These are phyloP conservation scores for Leucaena leucocephala DNA, from an alignment of 306 rosid genomes.

Conservation along the genomic window DNA sequence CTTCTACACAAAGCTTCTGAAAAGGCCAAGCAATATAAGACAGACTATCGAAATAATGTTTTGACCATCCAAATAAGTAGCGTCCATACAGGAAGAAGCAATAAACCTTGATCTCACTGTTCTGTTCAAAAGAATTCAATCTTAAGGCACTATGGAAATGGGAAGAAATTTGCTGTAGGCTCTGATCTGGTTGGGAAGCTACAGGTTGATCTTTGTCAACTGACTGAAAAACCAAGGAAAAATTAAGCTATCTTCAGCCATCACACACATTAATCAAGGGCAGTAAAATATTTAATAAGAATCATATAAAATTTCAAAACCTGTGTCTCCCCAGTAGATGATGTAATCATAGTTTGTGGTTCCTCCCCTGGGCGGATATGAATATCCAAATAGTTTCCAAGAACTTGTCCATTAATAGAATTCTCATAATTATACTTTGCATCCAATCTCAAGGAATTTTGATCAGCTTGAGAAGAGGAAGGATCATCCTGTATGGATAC, in stretches of 20 bases:
- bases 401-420: conserved; percentile 72
- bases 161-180: conserved; percentile 74
- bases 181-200: conserved; percentile 60
- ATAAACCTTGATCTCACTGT: conserved; percentile 63
- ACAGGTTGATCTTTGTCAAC: conserved; percentile 59
- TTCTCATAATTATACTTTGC: conserved; percentile 62
- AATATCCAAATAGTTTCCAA: conserved; percentile 64
- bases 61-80: not conserved
- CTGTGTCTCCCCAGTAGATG: conserved; percentile 70
- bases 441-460: conserved; percentile 59
- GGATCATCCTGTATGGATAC: conserved; percentile 60
- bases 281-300: not conserved
- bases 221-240: conserved; percentile 55
- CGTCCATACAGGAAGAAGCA: not conserved
- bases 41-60: not conserved
- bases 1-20: not conserved
- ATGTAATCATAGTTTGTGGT: conserved; percentile 56
- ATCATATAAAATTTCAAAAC: conserved; percentile 39
- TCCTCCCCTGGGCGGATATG: conserved; percentile 59
- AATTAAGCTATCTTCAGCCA: conserved; percentile 9
- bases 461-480: conserved; percentile 65
- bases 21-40: not conserved
- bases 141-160: conserved; percentile 72
- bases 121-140: conserved; percentile 60
- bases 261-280: conserved; percentile 6